Base-by-base conservation (phyloP, 441 rosid genomes). In the Corymbia calophylla region DNA sequence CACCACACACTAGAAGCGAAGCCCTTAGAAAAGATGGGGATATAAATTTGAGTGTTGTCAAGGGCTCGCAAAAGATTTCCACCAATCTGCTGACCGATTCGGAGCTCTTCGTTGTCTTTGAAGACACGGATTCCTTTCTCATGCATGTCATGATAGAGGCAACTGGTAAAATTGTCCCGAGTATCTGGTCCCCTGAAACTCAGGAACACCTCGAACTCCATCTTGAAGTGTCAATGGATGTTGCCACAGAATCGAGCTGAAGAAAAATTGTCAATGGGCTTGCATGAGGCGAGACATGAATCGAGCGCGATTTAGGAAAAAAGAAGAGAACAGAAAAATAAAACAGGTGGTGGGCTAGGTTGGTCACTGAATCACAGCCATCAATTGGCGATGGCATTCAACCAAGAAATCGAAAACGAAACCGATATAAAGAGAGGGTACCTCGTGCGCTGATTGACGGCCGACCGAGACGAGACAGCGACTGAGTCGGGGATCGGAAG, bases 371-470 rank as follows among this genome's bases (percentile, higher is more conserved):
- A 29, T 62, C 32, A 9, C 32, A 62, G 8, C 68, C 68, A 29
- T 29, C 17, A 1, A 58, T 1, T 58, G 64, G n/a, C 3, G 7
- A 58, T 27, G 53, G 53, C 53, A 51, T 51, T 51, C 55, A 7
- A 53, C 55, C 19, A 53, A 53, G 55, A 53, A 53, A 53, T 6
- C 55, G 55, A 53, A 14, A 53, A 62, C 0, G 32, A 29, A 0
- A 0, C 32, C 32, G 14, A 58, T 25, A 60, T 60, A 60, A 1
- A 27, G 31, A 62, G 1, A 62, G 32, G 29, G 35, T 15, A 64
- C 35, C 2, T 6, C 0, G 19, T n/a, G 70, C 3, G 70, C 0
- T n/a, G 35, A n/a, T 64, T n/a, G 35, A n/a, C 1, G 70, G 10
- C 35, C 0, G 19, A 64, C 10, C 19, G 19, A 64, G 70, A n/a